phyloP scores from a whole-genome alignment of 192 early-diverging fungal genomes.

The Allomyces macrogynus region DNA sequence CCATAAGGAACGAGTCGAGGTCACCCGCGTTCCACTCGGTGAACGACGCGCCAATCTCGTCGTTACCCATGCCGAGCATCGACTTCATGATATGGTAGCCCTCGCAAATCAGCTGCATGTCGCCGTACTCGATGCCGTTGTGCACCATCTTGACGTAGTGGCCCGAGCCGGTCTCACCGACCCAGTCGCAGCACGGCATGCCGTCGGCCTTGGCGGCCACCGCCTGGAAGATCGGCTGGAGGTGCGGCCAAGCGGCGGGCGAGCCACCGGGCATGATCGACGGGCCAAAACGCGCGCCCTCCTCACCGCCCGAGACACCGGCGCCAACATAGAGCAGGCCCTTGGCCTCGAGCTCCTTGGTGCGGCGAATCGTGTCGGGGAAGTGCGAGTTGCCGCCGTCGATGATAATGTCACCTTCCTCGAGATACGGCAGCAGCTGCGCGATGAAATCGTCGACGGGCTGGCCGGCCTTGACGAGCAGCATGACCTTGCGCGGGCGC shows the following conservation, averaged over 20 bases:
- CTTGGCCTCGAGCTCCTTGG: conserved; percentile 70
- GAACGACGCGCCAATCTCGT: conserved; percentile 78
- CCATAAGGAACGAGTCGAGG: conserved; percentile 89
- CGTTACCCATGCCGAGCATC: conserved; percentile 53
- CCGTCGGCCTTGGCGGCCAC: conserved; percentile 74
- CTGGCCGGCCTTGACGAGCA: conserved; percentile 89
- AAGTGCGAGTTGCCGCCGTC: conserved; percentile 99
- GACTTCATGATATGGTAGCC: conserved; percentile 84
- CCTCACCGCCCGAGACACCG: conserved; percentile 98
- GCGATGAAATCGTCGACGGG: conserved; percentile 93
- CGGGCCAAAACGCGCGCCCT: conserved; percentile 92
- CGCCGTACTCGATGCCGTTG: conserved; percentile 99
- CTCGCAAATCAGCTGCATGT: conserved; percentile 98
- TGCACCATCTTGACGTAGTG: conserved; percentile 99
- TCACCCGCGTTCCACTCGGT: conserved; percentile 93
- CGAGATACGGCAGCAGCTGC: conserved; percentile 67
- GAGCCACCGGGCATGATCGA: conserved; percentile 95
- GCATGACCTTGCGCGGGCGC: conserved; percentile 90
- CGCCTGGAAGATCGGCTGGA: conserved; percentile 93
- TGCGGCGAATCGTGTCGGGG: conserved; percentile 81
- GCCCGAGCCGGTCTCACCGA: conserved; percentile 87
- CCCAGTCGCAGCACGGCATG: conserved; percentile 97
- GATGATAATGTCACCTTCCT: conserved; percentile 85
- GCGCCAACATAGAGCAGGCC: conserved; percentile 86
- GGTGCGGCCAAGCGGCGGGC: conserved; percentile 67